A percentile compares a stretch with the other conserved stretches of the same genome.
These are phyloP conservation scores for Apiospora marii DNA, from an alignment of 2,329 filamentous ascomycete genomes.

Conservation along the genomic window DNA sequence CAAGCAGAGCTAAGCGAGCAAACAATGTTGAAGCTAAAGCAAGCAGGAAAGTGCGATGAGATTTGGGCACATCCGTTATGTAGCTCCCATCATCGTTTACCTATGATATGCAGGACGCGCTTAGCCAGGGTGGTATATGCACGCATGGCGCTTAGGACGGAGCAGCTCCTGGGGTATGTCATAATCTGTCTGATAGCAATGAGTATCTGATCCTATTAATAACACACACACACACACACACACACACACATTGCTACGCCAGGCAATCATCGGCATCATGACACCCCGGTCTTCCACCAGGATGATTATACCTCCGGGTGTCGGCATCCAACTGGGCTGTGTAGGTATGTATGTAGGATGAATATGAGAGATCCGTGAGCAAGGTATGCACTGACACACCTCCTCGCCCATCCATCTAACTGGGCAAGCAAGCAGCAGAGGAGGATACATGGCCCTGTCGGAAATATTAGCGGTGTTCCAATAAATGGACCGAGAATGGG, in stretches of 20 bases:
- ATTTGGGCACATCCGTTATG: neutral
- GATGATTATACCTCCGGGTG: neutral
- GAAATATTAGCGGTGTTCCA: neutral
- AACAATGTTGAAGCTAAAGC: neutral
- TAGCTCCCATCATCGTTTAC: neutral
- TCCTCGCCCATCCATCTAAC: neutral
- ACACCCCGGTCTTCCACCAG: neutral
- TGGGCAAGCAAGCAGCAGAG: neutral
- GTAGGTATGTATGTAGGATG: neutral
- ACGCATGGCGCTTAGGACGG: neutral
- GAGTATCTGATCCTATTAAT: neutral
- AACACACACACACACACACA: neutral
- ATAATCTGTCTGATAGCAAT: neutral
- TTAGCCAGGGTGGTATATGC: neutral
- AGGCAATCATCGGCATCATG: neutral
- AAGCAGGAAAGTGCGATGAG: neutral
- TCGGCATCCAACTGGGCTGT: slow-evolving; percentile 1
- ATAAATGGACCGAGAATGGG: neutral
- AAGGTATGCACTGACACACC: neutral
- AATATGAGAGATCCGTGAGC: neutral
- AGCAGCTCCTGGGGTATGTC: neutral
- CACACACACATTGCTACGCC: neutral
- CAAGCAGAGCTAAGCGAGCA: slow-evolving; percentile 1
- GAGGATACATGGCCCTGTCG: neutral
- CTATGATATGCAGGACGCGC: slow-evolving; percentile 8